Evolutionary conservation across 768 basidiomycete species (phyloP).

Genomic region (Suillus lakei): DNA sequence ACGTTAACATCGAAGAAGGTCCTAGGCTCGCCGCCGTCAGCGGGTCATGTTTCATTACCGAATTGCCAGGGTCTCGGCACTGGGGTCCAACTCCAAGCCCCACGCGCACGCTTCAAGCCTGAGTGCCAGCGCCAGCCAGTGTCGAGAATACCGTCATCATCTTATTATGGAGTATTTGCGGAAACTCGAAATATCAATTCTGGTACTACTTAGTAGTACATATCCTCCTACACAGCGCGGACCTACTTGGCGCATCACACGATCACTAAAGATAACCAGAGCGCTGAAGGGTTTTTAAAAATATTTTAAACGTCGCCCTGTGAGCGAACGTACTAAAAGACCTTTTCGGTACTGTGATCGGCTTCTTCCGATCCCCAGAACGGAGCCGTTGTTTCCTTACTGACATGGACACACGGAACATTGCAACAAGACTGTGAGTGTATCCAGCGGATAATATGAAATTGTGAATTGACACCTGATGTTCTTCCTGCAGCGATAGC

Average conservation of each 20-base stretch:
- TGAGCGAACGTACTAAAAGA: background rate
- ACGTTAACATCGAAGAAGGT: background rate
- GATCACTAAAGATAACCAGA: background rate
- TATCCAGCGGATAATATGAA: background rate
- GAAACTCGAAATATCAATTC: constrained; percentile 1
- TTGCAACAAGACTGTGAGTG: background rate
- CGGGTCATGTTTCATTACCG: background rate
- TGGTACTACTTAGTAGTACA: background rate
- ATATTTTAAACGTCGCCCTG: background rate
- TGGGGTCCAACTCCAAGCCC: background rate
- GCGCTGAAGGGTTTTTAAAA: background rate
- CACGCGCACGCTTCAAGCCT: background rate
- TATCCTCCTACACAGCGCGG: background rate
- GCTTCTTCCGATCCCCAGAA: background rate
- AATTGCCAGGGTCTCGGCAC: background rate
- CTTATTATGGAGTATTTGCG: background rate
- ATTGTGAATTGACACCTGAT: background rate
- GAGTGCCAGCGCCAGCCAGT: background rate
- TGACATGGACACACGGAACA: background rate
- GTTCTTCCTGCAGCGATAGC: background rate
- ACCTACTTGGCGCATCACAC: background rate
- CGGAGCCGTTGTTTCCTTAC: no score
- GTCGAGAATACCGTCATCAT: background rate
- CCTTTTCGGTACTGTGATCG: background rate
- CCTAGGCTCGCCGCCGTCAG: background rate